These are phyloP conservation scores for Plantago rigida DNA, from an alignment of 305 asterid genomes.

Conservation along the genomic window DNA sequence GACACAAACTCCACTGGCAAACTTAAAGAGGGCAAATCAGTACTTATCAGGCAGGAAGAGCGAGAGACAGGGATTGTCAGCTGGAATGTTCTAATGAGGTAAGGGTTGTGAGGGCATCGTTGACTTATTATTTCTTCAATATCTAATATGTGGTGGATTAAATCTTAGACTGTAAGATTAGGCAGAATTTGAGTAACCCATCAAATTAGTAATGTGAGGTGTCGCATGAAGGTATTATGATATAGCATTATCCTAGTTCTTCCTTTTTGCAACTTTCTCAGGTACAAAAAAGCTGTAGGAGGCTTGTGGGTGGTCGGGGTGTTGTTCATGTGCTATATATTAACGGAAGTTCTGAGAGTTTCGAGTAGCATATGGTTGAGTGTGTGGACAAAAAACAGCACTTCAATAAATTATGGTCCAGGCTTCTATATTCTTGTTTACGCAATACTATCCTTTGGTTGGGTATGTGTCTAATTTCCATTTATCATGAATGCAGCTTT, in stretches of 20 bases:
- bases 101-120: conserved; percentile 5
- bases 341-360: conserved; percentile 49
- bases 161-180: too few species aligned
- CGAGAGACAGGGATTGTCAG: conserved; percentile 92
- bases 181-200: too few species aligned
- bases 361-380: conserved; percentile 67
- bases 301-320: conserved; percentile 52
- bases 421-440: conserved; percentile 52
- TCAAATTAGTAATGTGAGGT: background rate
- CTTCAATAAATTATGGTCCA: conserved; percentile 32
- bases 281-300: conserved; percentile 55
- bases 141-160: too few species aligned
- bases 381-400: conserved; percentile 53
- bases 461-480: conserved; percentile 29
- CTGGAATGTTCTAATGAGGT: conserved; percentile 72
- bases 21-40: conserved; percentile 56
- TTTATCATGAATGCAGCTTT: background rate
- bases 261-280: conserved; percentile 24
- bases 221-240: too few species aligned
- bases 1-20: conserved; percentile 34
- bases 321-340: conserved; percentile 39
- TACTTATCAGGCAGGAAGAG: conserved; percentile 89
- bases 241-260: conserved; percentile 1
- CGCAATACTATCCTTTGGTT: conserved; percentile 46
- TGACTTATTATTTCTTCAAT: too few species aligned